These are phyloP conservation scores for Sparassis latifolia DNA, from an alignment of 1,284 basidiomycete genomes.

Conservation along the genomic window DNA sequence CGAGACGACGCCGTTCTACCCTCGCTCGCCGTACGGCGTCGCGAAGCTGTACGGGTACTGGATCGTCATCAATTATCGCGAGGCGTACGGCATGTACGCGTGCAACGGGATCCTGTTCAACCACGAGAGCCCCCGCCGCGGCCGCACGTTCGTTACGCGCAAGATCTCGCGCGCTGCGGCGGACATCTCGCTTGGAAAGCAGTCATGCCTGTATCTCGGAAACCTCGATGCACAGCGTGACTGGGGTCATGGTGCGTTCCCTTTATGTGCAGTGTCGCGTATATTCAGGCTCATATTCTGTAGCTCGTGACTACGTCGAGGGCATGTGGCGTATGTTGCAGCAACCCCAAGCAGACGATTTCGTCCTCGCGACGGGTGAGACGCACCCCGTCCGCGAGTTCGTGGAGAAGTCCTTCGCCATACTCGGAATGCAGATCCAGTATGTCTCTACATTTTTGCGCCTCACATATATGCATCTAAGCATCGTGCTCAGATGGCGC, in stretches of 20 bases:
- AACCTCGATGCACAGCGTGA: constrained; percentile 89
- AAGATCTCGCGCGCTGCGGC: constrained; percentile 89
- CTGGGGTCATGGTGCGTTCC: constrained; percentile 83
- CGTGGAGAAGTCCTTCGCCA: constrained; percentile 76
- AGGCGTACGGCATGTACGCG: constrained; percentile 89
- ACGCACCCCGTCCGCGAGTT: constrained; percentile 88
- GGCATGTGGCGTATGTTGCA: constrained; percentile 96
- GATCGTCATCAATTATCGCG: constrained; percentile 89
- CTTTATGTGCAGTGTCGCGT: not conserved
- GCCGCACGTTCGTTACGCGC: constrained; percentile 88
- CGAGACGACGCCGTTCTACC: constrained; percentile 92
- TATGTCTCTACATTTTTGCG: constrained; percentile 26
- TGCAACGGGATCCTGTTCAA: constrained; percentile 92
- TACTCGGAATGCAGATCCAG: constrained; percentile 61
- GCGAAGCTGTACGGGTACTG: constrained; percentile 87
- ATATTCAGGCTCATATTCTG: not conserved
- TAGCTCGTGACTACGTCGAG: constrained; percentile 84
- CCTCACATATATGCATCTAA: constrained; percentile 1
- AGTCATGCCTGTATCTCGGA: constrained; percentile 82
- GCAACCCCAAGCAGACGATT: constrained; percentile 75
- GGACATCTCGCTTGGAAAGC: constrained; percentile 82
- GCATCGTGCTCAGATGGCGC: constrained; percentile 52
- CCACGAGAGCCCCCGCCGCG: constrained; percentile 88
- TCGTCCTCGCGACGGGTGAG: constrained; percentile 88
- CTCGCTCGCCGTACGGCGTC: constrained; percentile 85